Evolutionary conservation across 2,329 filamentous ascomycete genomes (phyloP), one percentile per base, ranked within the genome.

Genomic region (Aspergillus aculeatus): DNA sequence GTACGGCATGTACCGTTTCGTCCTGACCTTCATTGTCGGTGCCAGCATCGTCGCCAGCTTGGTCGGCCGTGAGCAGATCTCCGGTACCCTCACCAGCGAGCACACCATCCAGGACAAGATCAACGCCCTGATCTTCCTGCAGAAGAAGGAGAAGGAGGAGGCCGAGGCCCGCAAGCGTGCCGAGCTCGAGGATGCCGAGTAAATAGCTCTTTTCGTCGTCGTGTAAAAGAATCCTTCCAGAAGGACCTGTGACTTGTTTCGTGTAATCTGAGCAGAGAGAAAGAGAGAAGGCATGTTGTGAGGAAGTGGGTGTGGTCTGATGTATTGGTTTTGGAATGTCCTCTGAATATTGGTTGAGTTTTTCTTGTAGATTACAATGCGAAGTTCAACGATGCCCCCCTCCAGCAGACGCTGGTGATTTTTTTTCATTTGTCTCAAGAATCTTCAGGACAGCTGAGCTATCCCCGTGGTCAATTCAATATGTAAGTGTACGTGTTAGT

Each of bases 1-100:
- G 93, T 97, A 96, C 75, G 84, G 83, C 61, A 90, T 88, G 53
- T 97, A 97, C 80, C 91, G 94, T 35, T 97, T 96, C 76, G 88
- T 96, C 9, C 82, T 97, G 68, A 97, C 94, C 2, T 94, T 93
- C 74, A 84, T 97, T 62, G 93, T 96, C 29, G 93, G 94, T 44
- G 81, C 86, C 48, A 88, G 89, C 63, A 94, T 97, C 66, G 86
- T 95, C 47, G 79, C 91, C 67, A 94, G 86, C 64, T 80, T 97
- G 66, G 84, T 97, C 63, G 92, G 91, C 47, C 87, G 93, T 62
- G 89, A 92, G 69, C 89, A 93, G 78, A 87, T 96, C 66, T 82
- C 81, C 57, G 70, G 71, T 62, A 72, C 65, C 61, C 57, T 71
- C 50, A 59, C 59, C 59, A 60, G 71, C 19, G 71, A 73, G 68